Base-by-base conservation (phyloP, 257 asterid species). In the Striga asiatica region DNA sequence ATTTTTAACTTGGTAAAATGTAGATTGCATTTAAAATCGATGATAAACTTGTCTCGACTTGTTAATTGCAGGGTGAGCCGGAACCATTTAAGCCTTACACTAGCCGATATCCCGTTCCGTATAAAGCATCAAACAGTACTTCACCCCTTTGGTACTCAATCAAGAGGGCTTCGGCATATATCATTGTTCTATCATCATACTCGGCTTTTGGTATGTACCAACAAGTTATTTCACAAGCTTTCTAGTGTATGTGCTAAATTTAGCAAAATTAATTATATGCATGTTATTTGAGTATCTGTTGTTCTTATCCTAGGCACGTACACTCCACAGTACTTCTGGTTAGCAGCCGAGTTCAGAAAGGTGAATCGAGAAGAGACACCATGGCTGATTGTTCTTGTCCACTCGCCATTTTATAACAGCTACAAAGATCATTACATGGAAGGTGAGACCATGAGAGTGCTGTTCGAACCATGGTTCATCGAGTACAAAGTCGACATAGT, bases 401-500 rank as follows among this genome's bases (percentile, higher is more conserved):
- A 91, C 61, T 71, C 95, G 0, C 98, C 98, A 5, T 84, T 87
- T 95, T 91, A 91, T 75, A 87, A 91, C 66, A 91, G 98, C 85
- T 78, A 87, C 73, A 64, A 59, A 31, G 76, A 80, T 66, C 96
- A 87, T 79, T 82, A 51, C 48, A 75, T 91, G 92, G 98, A 91
- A 77, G 98, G 96, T 10, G 98, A 91, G 71, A 74, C 82, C 55
- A 87, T 91, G 96, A 73, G 98, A 68, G 95, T 87, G 29, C 74
- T 81, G 92, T 91, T 21, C 6, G 96, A 87, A 64, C 67, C 78
- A 0, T 84, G 84, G 94, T 74, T 91, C 32, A 89, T 91, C 10
- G 1, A 80, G 74, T 50, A 80, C 81, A 84, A 84, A 67, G 98
- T 91, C 32, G 98, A 91, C 46, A 45, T 91, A 14, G 96, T 91